A percentile compares a stretch with the other conserved stretches of the same genome.
Conservation (phyloP, 768 basidiomycete species). For the Tubosaeta brunneosetosa region DNA sequence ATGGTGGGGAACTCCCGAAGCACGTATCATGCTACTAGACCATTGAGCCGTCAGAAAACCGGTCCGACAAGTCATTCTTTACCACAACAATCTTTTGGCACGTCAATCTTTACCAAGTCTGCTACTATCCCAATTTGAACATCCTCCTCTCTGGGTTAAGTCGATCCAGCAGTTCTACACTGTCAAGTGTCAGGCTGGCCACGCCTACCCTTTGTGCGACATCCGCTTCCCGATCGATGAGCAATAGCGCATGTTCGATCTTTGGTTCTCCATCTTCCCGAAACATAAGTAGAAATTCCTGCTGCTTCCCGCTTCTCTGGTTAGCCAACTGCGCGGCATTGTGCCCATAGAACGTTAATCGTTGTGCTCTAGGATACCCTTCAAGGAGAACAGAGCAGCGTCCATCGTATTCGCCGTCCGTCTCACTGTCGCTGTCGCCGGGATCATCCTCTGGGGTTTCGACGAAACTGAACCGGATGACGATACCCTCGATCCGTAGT, state of each 20-base stretch:
- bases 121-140: not conserved
- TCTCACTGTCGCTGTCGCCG: not conserved
- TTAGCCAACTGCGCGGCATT: not conserved
- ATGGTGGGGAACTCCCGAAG: conserved; percentile 28
- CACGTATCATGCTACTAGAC: conserved; percentile 36
- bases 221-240: conserved; percentile 2
- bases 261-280: not conserved
- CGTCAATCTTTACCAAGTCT: no score
- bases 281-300: not conserved
- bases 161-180: not conserved
- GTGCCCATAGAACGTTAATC: not conserved
- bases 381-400: not conserved
- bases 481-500: not conserved
- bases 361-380: not conserved
- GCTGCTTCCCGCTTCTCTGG: not conserved
- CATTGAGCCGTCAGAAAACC: conserved; percentile 18
- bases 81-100: not conserved
- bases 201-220: conserved; percentile 3
- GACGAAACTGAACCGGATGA: not conserved
- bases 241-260: not conserved
- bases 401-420: not conserved
- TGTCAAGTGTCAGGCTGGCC: not conserved
- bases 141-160: not conserved
- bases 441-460: not conserved
- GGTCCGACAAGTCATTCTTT: not conserved